These are phyloP conservation scores for Loxodes magnus DNA, from an alignment of 73 alveolate species.

Conservation along the genomic window DNA sequence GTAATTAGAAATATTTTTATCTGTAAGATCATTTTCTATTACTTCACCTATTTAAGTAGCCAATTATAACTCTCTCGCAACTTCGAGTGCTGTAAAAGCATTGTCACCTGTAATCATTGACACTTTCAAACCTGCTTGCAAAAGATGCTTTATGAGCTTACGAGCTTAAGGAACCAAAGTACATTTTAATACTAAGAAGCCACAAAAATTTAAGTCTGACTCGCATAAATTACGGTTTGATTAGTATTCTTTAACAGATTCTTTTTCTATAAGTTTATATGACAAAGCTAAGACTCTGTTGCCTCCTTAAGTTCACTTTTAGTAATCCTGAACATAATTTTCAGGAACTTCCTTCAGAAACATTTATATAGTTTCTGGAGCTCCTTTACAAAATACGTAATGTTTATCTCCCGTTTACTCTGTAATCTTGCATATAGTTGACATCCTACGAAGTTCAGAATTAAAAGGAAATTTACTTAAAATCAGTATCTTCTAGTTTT, in stretches of 20 bases:
- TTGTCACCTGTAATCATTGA: constrained; percentile 94
- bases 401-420: constrained; percentile 42
- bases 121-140: constrained; percentile 49
- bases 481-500: constrained; percentile 43
- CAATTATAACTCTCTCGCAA: constrained; percentile 52
- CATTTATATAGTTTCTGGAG: constrained; percentile 82
- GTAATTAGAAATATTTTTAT: no score
- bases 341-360: constrained; percentile 57
- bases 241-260: constrained; percentile 39
- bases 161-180: constrained; percentile 77
- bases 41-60: constrained; percentile 20
- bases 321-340: constrained; percentile 43
- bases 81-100: constrained; percentile 84
- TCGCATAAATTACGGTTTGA: constrained; percentile 90
- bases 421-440: constrained; percentile 55
- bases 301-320: constrained; percentile 66
- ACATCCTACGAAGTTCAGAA: constrained; percentile 87
- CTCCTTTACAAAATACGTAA: constrained; percentile 84
- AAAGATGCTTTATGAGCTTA: constrained; percentile 60
- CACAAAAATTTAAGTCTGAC: constrained; percentile 68
- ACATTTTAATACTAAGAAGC: constrained; percentile 83
- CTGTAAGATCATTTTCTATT: constrained; percentile 12
- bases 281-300: constrained; percentile 88
- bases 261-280: constrained; percentile 44
- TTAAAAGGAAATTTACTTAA: constrained; percentile 77